Evolutionary conservation across 352 stramenopile species (phyloP).

Genomic region (Pythium apleroticum): DNA sequence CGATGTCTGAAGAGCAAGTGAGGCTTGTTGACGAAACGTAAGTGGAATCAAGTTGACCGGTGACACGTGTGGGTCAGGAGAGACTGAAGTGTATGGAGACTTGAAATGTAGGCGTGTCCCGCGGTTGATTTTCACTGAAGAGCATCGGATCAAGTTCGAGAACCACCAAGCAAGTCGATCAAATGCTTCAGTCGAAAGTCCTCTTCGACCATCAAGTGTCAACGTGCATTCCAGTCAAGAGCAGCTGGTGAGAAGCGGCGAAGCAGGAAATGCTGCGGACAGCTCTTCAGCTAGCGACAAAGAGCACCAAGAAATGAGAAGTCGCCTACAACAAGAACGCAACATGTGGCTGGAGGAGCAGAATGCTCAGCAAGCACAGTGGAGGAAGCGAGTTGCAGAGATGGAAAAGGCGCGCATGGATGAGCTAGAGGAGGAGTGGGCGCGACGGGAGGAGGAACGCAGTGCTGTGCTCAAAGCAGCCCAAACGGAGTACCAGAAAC

Average conservation of each 20-base stretch:
- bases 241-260: not conserved
- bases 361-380: constrained; percentile 45
- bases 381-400: constrained; percentile 52
- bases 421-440: constrained; percentile 79
- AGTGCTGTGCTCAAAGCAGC: constrained; percentile 47
- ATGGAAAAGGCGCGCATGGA: constrained; percentile 70
- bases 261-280: not conserved
- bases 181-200: not conserved
- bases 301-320: constrained; percentile 32
- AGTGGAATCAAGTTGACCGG: not conserved
- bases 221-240: not conserved
- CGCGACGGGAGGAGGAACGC: constrained; percentile 69
- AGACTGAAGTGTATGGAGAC: not conserved
- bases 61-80: not conserved
- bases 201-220: not conserved
- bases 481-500: constrained; percentile 66
- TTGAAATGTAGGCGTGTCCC: constrained; percentile 12
- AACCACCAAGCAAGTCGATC: not conserved
- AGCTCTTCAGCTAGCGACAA: not conserved
- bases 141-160: constrained; percentile 2
- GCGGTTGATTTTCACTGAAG: not conserved
- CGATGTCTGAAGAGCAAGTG: constrained; percentile 22
- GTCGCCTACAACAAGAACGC: constrained; percentile 36
- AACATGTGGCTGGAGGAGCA: constrained; percentile 51
- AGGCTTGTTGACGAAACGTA: constrained; percentile 24